phyloP scores from a whole-genome alignment of 225 moss, liverwort and hornwort species.

The Straminergon stramineum region DNA sequence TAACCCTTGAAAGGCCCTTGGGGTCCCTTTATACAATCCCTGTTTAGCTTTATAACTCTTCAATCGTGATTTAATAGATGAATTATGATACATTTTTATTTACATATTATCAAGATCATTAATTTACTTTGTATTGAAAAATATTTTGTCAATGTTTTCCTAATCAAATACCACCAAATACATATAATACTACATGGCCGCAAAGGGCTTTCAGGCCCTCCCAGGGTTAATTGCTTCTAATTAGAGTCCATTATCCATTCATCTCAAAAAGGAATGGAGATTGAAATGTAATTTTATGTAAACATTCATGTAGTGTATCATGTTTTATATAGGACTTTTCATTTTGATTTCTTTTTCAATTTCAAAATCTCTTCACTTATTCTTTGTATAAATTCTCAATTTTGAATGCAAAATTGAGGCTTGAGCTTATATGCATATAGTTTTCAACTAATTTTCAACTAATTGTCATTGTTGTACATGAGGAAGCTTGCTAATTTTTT shows the following conservation, averaged over 20 bases:
- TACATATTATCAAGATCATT: no score
- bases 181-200: no score
- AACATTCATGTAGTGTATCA: fast-evolving
- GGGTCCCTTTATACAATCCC: no score
- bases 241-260: not conserved
- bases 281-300: not conserved
- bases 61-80: no score
- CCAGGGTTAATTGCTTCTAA: no score
- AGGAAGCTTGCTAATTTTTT: not conserved
- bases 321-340: not conserved
- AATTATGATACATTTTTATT: no score
- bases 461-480: fast-evolving
- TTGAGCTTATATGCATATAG: not conserved
- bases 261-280: fast-evolving
- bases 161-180: no score
- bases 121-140: no score
- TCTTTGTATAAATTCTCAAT: fast-evolving
- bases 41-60: no score
- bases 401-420: not conserved
- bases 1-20: no score
- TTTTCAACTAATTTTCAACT: not conserved
- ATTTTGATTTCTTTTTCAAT: not conserved
- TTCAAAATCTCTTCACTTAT: not conserved
- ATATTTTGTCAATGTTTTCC: no score
- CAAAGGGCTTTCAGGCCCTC: no score